Evolutionary conservation across 2,329 filamentous ascomycete species (phyloP).

Genomic region (Endothia cerciana): DNA sequence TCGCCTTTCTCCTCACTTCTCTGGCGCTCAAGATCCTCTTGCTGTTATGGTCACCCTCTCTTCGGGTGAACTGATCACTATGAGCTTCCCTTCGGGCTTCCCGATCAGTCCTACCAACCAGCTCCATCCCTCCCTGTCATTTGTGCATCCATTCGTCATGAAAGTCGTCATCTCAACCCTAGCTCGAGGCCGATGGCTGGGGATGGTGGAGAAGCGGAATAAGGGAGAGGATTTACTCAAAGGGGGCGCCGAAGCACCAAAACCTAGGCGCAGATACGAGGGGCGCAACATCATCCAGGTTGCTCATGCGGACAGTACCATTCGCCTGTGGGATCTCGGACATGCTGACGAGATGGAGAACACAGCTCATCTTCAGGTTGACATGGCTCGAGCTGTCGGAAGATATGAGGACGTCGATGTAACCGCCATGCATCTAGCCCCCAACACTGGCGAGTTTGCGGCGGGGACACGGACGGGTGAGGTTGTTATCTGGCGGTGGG

Average conservation of each 20-base stretch:
- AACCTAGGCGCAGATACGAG: slow-evolving; percentile 76
- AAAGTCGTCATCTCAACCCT: slow-evolving; percentile 73
- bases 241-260: slow-evolving; percentile 75
- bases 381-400: slow-evolving; percentile 80
- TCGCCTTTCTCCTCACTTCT: slow-evolving; percentile 80
- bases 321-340: slow-evolving; percentile 92
- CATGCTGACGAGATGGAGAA: slow-evolving; percentile 95
- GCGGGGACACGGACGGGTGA: slow-evolving; percentile 85
- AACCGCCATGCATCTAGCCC: slow-evolving; percentile 77
- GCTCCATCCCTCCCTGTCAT: slow-evolving; percentile 82
- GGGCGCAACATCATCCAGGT: slow-evolving; percentile 83
- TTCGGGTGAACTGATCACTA: slow-evolving; percentile 85
- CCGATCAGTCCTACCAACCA: slow-evolving; percentile 92
- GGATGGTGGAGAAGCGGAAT: slow-evolving; percentile 81
- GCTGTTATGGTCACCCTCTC: slow-evolving; percentile 78
- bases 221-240: slow-evolving; percentile 78
- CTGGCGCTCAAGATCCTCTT: slow-evolving; percentile 86
- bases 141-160: slow-evolving; percentile 88
- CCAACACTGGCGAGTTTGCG: slow-evolving; percentile 81
- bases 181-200: slow-evolving; percentile 82
- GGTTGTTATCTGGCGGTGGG: slow-evolving; percentile 85
- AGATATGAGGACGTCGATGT: slow-evolving; percentile 79
- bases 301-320: slow-evolving; percentile 85
- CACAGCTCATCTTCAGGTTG: slow-evolving; percentile 76
- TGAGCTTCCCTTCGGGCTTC: slow-evolving; percentile 91